phyloP scores from a whole-genome alignment of 345 rosid species.

The Odontarrhena argentea region DNA sequence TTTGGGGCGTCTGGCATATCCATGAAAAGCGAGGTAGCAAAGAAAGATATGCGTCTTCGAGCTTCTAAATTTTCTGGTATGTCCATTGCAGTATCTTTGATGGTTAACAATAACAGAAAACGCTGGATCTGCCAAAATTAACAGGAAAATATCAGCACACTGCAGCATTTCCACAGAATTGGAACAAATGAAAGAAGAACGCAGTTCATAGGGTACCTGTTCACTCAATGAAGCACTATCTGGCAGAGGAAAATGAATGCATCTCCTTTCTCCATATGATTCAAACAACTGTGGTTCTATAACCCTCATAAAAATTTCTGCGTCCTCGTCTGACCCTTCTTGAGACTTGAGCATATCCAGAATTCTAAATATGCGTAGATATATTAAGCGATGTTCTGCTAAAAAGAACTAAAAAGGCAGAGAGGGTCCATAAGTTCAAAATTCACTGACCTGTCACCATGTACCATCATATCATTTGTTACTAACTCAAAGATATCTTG shows the following conservation, averaged over 20 bases:
- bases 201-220: conserved; percentile 52
- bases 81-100: conserved; percentile 88
- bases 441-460: conserved; percentile 64
- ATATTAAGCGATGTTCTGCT: conserved; percentile 12
- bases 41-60: conserved; percentile 83
- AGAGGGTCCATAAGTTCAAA: not conserved
- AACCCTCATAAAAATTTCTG: conserved; percentile 46
- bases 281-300: conserved; percentile 76
- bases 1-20: conserved; percentile 88
- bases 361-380: conserved; percentile 47
- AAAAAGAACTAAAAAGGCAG: conserved; percentile 17
- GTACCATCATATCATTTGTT: conserved; percentile 79
- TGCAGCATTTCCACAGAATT: not conserved
- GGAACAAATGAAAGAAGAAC: conserved; percentile 2
- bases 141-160: conserved; percentile 33
- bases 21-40: conserved; percentile 95
- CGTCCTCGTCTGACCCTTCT: conserved; percentile 45
- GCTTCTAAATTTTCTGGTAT: conserved; percentile 88
- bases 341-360: conserved; percentile 48
- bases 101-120: conserved; percentile 68
- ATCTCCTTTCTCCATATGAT: conserved; percentile 47
- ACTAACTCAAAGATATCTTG: conserved; percentile 93
- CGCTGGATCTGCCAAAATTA: conserved; percentile 71
- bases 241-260: conserved; percentile 84
- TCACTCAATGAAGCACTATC: conserved; percentile 63